Percentiles rank a stretch among this genome's conserved stretches.
Conservation (phyloP, 148 eudicot species). For the Hydrangea macrophylla region DNA sequence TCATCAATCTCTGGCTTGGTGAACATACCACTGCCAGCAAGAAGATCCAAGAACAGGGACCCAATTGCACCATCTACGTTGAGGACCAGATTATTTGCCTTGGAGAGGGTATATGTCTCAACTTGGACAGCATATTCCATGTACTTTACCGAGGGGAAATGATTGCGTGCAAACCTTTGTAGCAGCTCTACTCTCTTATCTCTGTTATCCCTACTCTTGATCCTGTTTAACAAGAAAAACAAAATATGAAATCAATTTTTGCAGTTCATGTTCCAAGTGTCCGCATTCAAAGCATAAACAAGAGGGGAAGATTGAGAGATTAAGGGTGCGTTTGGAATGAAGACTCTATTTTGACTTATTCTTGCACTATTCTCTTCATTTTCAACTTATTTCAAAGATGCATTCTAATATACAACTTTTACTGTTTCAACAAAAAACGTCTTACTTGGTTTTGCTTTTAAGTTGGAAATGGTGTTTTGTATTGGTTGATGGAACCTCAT, state of each 20-base stretch:
- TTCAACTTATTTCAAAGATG: too few relatives aligned
- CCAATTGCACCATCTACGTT: conserved; percentile 98
- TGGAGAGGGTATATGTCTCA: conserved; percentile 93
- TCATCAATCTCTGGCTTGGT: conserved; percentile 90
- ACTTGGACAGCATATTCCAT: conserved; percentile 98
- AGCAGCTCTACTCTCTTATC: conserved; percentile 97
- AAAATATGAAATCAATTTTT: too few relatives aligned
- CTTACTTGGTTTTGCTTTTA: too few relatives aligned
- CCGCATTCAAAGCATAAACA: not conserved
- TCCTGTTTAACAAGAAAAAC: conserved; percentile 42
- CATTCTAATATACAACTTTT: too few relatives aligned
- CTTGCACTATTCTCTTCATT: too few relatives aligned
- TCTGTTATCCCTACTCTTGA: conserved; percentile 96
- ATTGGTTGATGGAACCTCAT: too few relatives aligned
- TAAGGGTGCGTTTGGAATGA: too few relatives aligned
- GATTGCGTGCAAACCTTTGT: conserved; percentile 71
- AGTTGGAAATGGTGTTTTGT: too few relatives aligned
- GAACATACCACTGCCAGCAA: conserved; percentile 95
- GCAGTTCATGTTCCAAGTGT: conserved; percentile 6
- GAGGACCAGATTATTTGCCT: conserved; percentile 88
- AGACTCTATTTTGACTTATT: too few relatives aligned
- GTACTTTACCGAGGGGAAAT: conserved; percentile 94
- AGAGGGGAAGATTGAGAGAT: not conserved
- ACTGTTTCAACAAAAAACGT: too few relatives aligned
- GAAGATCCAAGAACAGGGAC: conserved; percentile 93